Evolutionary conservation across 2,329 filamentous ascomycete genomes (phyloP), one percentile per base, ranked within the genome.

Genomic region (Ceratocystis papillata): DNA sequence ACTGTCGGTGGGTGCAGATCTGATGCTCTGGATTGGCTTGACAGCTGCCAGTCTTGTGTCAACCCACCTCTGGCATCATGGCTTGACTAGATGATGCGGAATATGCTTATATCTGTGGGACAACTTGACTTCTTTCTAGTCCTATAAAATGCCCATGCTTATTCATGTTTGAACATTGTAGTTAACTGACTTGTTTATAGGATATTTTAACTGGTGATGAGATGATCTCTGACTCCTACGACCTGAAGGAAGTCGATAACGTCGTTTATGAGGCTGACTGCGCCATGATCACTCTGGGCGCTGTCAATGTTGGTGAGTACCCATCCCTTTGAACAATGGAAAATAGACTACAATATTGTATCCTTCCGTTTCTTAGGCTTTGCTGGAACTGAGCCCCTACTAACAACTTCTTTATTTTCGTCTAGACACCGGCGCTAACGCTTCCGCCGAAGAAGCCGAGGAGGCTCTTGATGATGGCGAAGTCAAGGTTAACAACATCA

Each of bases 201-300:
- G 94, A 99, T 77, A 79, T 94, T 73, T 77, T 96, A 79, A 89
- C 85, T 78, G 89, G 81, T 71, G 93, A 96, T 80, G 94, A 99
- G 87, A 84, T 99, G 77, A 87, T 97, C 86, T 95, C 94, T 74
- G 93, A 97, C 81, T 94, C 89, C 72, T 96, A 87, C 81, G 82
- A 91, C 72, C 78, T 95, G 75, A 90, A 89, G 81, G 81, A 88
- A 77, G 76, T 93, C 70, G 89, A 92, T 77, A 86, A 84, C 71
- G 81, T 89, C 72, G 86, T 88, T 73, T 97, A 89, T 80, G 93
- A 97, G 82, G 87, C 87, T 75, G 88, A 99, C 80, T 96, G 92
- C 80, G 81, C 83, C 76, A 96, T 93, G 86, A 91, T 96, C 79
- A 85, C 84, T 68, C 81, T 92, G 77, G 90, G 86, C 70, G 84